A percentile compares a stretch with the other conserved stretches of the same genome.
These are phyloP conservation scores for Pelargonium australe DNA, from an alignment of 441 rosid species.

Conservation along the genomic window DNA sequence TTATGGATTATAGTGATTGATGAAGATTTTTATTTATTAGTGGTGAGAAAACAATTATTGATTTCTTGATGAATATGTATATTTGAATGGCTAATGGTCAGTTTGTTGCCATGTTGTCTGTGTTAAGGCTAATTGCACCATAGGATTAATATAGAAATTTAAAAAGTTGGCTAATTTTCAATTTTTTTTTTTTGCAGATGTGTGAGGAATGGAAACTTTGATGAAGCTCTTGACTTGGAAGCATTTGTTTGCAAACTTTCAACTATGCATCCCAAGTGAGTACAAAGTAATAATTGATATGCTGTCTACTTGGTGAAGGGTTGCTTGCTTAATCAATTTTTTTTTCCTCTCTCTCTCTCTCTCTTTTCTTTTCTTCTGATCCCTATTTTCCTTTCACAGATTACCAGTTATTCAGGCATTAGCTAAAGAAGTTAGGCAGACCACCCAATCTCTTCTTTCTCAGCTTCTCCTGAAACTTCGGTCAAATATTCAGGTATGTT, in stretches of 20 bases:
- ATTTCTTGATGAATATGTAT: no score
- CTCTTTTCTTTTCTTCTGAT: background rate
- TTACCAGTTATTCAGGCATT: slow-evolving; percentile 86
- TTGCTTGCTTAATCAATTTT: slow-evolving; percentile 13
- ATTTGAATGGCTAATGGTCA: no score
- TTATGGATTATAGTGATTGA: background rate
- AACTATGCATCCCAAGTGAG: slow-evolving; percentile 97
- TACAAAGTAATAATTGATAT: slow-evolving; percentile 9
- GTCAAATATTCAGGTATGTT: slow-evolving; percentile 75
- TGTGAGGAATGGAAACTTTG: slow-evolving; percentile 89
- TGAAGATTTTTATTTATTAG: background rate
- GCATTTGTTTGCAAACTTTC: slow-evolving; percentile 81
- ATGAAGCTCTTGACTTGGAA: slow-evolving; percentile 93
- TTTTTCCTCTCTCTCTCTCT: no score
- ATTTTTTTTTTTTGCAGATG: slow-evolving; percentile 42
- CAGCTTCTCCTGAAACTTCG: slow-evolving; percentile 90
- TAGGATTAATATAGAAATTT: no score
- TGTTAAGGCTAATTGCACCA: no score
- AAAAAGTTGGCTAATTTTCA: no score
- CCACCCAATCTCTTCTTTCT: slow-evolving; percentile 88
- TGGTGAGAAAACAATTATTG: background rate
- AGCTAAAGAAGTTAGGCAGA: slow-evolving; percentile 78
- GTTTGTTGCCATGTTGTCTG: no score
- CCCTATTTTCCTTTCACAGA: slow-evolving; percentile 32
- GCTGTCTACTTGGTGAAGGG: slow-evolving; percentile 18